Evolutionary conservation across 2,329 filamentous ascomycete species (phyloP), one percentile per base, ranked within the genome.

Genomic region (Stemphylium beticola): DNA sequence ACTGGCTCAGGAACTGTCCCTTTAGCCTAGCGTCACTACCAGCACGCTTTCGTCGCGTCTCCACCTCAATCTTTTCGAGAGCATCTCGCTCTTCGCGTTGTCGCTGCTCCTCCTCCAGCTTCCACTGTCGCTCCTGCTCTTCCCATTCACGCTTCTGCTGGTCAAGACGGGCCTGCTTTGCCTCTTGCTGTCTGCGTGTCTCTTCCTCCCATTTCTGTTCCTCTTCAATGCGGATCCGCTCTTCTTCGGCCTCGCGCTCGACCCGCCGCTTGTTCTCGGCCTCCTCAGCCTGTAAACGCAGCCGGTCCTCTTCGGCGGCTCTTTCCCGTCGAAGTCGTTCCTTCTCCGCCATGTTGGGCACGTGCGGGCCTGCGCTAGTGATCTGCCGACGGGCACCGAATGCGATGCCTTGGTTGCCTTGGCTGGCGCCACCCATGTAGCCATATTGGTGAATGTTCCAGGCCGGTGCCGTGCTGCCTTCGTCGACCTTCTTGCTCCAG

Each of bases 391-490:
- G 86, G 15, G 88, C 91, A 51, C 95, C 95, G 76, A 98, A 98
- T 10, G 91, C 87, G 65, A 99, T 92, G 15, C 95, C 95, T 58
- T 97, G 87, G 67, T 96, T 98, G 3, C 92, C 93, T 74, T 99
- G 95, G 69, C 91, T 97, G 22, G 95, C 95, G 43, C 95, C 95
- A 53, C 95, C 95, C 89, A 98, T 95, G 76, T 97, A 99, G 7
- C 95, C 75, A 72, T 99, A 99, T 73, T 99, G 95, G 53, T 93
- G 90, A 65, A 98, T 98, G 73, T 98, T 99, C 95, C 95, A 99
- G 1, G 95, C 95, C 0, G 95, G 95, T 22, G 88, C 83, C 1
- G 93, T 97, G 39, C 83, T 83, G 14, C 85, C 85, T 74, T 97
- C 90, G 64, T 97, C 91, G 50, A 85, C 84, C 74, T 85, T 91